phyloP scores from a whole-genome alignment of 495 filamentous ascomycete species.

The Venustampulla echinocandica region DNA sequence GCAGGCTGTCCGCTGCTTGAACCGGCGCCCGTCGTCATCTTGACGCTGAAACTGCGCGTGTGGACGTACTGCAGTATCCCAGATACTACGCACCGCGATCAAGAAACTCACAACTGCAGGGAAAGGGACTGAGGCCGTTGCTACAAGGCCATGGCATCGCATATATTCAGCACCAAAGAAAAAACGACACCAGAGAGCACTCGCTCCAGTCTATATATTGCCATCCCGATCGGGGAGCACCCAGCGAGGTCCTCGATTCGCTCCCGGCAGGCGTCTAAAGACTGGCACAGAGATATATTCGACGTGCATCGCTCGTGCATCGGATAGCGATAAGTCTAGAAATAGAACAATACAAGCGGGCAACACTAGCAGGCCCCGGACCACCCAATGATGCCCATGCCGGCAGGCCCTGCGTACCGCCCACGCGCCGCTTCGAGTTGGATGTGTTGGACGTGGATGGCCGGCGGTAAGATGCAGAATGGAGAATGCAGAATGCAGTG shows the following conservation, averaged over 20 bases:
- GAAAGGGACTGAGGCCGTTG: not conserved
- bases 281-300: not conserved
- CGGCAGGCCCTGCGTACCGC: not conserved
- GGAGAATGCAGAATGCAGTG: conserved; percentile 8
- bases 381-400: too few species aligned
- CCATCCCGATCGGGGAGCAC: not conserved
- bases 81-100: conserved; percentile 9
- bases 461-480: too few species aligned
- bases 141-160: not conserved
- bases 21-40: conserved; percentile 3
- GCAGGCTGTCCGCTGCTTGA: conserved; percentile 13
- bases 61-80: conserved; percentile 12
- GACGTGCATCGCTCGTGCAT: not conserved
- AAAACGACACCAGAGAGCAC: not conserved
- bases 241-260: not conserved
- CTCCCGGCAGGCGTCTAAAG: not conserved
- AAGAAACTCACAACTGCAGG: not conserved
- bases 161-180: too few species aligned
- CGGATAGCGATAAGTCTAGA: conserved; percentile 9
- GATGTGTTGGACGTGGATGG: not conserved
- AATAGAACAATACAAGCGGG: conserved; percentile 6
- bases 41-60: conserved; percentile 1
- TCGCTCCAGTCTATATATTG: not conserved
- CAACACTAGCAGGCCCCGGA: too few species aligned
- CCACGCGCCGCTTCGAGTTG: not conserved